Percentiles rank a stretch among this genome's conserved stretches.
These are phyloP conservation scores for Haplosporangium gracile DNA, from an alignment of 192 early-diverging fungal species.

Conservation along the genomic window DNA sequence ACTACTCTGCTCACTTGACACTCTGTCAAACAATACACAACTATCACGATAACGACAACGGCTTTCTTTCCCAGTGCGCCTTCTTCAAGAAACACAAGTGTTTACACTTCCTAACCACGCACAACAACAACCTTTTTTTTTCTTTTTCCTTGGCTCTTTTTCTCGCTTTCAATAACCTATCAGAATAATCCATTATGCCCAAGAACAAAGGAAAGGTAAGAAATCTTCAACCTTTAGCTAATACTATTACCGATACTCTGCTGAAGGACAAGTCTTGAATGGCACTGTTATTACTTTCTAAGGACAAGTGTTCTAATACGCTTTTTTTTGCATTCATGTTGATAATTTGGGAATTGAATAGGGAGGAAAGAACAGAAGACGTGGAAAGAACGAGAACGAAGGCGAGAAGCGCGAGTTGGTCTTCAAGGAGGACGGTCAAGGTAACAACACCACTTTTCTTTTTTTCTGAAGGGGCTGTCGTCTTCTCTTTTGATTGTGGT, in stretches of 20 bases:
- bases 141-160: constrained; percentile 1
- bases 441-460: constrained; percentile 47
- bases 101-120: not conserved
- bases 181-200: constrained; percentile 72
- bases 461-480: not conserved
- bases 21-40: not conserved
- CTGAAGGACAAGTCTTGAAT: not conserved
- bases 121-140: constrained; percentile 4
- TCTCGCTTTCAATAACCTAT: not conserved
- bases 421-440: constrained; percentile 97
- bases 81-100: not conserved
- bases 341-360: constrained; percentile 18
- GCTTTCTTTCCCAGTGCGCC: not conserved
- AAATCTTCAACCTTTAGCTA: not conserved
- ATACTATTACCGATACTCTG: not conserved
- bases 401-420: constrained; percentile 96
- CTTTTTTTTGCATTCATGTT: constrained; percentile 12
- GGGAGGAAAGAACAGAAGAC: constrained; percentile 90
- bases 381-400: constrained; percentile 98
- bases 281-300: not conserved
- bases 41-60: not conserved
- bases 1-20: not conserved
- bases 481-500: not conserved
- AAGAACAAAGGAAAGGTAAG: constrained; percentile 98
- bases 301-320: not conserved